Evolutionary conservation across 2,329 filamentous ascomycete genomes (phyloP).

Genomic region (Phoma sp.): DNA sequence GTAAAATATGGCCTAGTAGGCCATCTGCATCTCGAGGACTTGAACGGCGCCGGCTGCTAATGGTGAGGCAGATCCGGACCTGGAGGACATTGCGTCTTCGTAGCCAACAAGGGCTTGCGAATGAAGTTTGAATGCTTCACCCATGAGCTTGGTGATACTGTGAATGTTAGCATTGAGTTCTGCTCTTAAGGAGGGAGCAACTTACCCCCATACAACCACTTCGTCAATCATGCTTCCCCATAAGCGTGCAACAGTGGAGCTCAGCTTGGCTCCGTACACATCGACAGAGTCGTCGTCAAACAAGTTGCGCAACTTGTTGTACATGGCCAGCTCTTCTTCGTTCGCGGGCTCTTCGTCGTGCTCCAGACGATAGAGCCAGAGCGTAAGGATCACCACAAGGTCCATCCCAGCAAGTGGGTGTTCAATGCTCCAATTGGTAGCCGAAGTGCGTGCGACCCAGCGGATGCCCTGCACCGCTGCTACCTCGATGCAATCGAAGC

Average conservation of each 20-base stretch:
- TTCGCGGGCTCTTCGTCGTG: constrained; percentile 93
- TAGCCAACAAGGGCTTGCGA: constrained; percentile 94
- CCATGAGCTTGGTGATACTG: constrained; percentile 93
- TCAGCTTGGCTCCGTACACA: constrained; percentile 80
- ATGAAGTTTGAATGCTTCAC: constrained; percentile 96
- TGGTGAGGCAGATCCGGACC: constrained; percentile 52
- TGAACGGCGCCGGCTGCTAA: constrained; percentile 52
- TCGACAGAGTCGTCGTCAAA: constrained; percentile 92
- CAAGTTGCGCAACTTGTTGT: constrained; percentile 87
- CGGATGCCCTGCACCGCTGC: constrained; percentile 92
- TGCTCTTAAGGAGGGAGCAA: constrained; percentile 41
- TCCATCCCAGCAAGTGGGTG: constrained; percentile 96
- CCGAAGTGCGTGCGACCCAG: constrained; percentile 97
- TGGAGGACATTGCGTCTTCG: constrained; percentile 74
- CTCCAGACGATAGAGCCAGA: constrained; percentile 99
- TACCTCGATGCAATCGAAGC: constrained; percentile 97
- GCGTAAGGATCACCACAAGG: constrained; percentile 94
- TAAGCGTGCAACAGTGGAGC: constrained; percentile 91
- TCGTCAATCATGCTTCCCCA: constrained; percentile 99
- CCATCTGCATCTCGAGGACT: constrained; percentile 54
- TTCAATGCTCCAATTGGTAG: constrained; percentile 99
- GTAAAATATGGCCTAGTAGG: constrained; percentile 43
- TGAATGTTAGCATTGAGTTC: constrained; percentile 53
- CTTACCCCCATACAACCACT: constrained; percentile 99
- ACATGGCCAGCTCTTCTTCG: constrained; percentile 85